phyloP scores from a whole-genome alignment of 2,329 filamentous ascomycete species.

The Ophiosphaerella narmari region DNA sequence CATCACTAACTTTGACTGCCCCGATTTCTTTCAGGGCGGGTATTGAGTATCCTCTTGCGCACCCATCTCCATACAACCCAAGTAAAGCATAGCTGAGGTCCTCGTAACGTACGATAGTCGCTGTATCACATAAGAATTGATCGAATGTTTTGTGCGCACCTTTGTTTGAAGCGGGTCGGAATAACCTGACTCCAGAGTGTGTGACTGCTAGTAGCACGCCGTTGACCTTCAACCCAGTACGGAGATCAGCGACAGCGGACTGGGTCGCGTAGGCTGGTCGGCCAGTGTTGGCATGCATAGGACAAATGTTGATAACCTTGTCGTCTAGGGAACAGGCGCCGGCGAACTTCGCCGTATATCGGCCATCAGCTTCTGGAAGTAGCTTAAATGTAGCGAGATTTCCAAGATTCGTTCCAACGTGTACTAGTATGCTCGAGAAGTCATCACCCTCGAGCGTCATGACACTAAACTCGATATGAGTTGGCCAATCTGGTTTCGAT shows the following conservation, averaged over 20 bases:
- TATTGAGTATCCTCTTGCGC: constrained; percentile 80
- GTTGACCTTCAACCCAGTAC: constrained; percentile 73
- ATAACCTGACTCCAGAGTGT: constrained; percentile 76
- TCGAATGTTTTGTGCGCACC: constrained; percentile 93
- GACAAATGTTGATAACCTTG: constrained; percentile 73
- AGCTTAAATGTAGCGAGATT: constrained; percentile 90
- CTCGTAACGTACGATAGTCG: constrained; percentile 74
- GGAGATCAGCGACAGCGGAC: constrained; percentile 72
- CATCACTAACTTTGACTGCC: constrained; percentile 63
- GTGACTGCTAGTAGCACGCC: constrained; percentile 82
- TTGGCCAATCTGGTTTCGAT: constrained; percentile 71
- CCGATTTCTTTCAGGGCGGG: constrained; percentile 86
- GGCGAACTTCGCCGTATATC: constrained; percentile 73
- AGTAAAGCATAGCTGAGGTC: constrained; percentile 78
- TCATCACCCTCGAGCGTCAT: constrained; percentile 92
- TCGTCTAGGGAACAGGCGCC: constrained; percentile 71
- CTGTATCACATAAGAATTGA: constrained; percentile 78
- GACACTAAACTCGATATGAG: constrained; percentile 81
- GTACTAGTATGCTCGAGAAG: constrained; percentile 91
- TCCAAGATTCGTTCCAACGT: constrained; percentile 85
- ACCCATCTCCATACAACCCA: constrained; percentile 82
- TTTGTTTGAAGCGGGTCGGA: constrained; percentile 81
- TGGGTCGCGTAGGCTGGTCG: constrained; percentile 77
- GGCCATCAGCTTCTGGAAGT: constrained; percentile 69
- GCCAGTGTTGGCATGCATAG: constrained; percentile 79